Percentiles rank a stretch among this genome's conserved stretches.
Conservation (phyloP, 345 rosid species). For the Sonneratia caseolaris region DNA sequence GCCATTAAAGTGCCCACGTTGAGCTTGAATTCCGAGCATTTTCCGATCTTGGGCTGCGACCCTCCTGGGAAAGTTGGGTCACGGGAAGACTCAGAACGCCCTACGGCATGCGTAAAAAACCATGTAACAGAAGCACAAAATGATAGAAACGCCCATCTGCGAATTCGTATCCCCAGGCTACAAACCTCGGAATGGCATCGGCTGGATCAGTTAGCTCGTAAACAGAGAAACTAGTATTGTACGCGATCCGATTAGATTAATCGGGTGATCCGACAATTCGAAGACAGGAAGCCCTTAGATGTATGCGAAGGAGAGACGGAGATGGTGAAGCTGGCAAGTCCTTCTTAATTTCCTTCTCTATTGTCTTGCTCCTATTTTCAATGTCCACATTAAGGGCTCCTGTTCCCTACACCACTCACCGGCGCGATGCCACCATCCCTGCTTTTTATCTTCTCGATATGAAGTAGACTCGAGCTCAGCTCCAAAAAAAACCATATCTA, state of each 20-base stretch:
- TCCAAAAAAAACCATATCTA: conserved; percentile 28
- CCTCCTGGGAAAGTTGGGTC: not conserved
- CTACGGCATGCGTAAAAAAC: not conserved
- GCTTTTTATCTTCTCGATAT: not conserved
- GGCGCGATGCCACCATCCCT: not conserved
- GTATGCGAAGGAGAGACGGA: not conserved
- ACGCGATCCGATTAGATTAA: not conserved
- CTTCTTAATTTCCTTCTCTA: conserved; percentile 1
- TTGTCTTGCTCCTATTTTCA: conserved; percentile 18
- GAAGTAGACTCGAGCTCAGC: conserved; percentile 1
- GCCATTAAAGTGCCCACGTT: not conserved
- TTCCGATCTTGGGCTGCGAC: not conserved
- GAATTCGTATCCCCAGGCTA: not conserved
- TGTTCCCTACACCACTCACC: conserved; percentile 15
- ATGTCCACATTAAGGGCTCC: conserved; percentile 18
- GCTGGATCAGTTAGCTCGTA: not conserved
- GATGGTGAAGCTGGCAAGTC: not conserved
- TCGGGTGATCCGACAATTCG: not conserved
- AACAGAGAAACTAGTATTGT: not conserved
- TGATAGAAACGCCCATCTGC: not conserved
- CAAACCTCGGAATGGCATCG: not conserved
- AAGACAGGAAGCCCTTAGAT: not conserved
- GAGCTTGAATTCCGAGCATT: not conserved
- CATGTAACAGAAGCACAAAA: not conserved
- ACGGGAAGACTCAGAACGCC: not conserved